Percentiles rank a stretch among this genome's conserved stretches.
phyloP scores from a whole-genome alignment of 2,329 filamentous ascomycete genomes.

The Fusarium compactum region DNA sequence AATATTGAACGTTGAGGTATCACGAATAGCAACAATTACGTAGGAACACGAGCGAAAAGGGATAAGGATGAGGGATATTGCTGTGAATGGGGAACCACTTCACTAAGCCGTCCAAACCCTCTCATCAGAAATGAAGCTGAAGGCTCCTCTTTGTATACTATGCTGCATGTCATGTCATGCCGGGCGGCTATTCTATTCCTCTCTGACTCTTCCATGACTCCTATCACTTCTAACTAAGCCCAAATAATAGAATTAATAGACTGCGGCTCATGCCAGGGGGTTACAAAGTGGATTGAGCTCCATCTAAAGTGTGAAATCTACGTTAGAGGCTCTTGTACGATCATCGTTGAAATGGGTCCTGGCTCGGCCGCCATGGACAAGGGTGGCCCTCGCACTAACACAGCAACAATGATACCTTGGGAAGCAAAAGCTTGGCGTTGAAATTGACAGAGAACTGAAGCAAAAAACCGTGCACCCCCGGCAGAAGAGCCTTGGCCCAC shows the following conservation, averaged over 20 bases:
- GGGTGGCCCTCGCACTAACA: conserved; percentile 11
- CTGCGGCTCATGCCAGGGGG: conserved; percentile 31
- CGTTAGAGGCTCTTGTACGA: conserved; percentile 36
- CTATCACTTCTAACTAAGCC: conserved; percentile 8
- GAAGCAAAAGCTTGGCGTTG: conserved; percentile 20
- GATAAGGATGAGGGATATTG: conserved; percentile 41
- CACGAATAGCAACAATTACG: conserved; percentile 38
- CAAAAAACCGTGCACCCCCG: conserved; percentile 29
- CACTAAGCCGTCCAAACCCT: conserved; percentile 10
- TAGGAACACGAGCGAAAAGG: conserved; percentile 34
- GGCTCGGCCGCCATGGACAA: conserved; percentile 16
- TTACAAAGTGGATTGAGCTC: conserved; percentile 33
- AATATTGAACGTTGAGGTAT: conserved; percentile 14
- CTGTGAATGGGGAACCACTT: conserved; percentile 9
- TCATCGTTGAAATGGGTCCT: neutral
- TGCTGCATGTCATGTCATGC: conserved; percentile 22
- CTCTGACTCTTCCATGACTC: conserved; percentile 9
- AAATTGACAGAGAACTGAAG: conserved; percentile 6
- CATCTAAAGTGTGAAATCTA: conserved; percentile 14
- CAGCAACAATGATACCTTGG: conserved; percentile 4
- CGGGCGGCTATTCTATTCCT: conserved; percentile 21
- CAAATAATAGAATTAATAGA: conserved; percentile 9
- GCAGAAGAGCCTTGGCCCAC: conserved; percentile 13
- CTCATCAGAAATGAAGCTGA: conserved; percentile 7
- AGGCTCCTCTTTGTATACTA: conserved; percentile 17